Evolutionary conservation across 257 asterid species (phyloP).

Genomic region (Solanum pinnatisectum): DNA sequence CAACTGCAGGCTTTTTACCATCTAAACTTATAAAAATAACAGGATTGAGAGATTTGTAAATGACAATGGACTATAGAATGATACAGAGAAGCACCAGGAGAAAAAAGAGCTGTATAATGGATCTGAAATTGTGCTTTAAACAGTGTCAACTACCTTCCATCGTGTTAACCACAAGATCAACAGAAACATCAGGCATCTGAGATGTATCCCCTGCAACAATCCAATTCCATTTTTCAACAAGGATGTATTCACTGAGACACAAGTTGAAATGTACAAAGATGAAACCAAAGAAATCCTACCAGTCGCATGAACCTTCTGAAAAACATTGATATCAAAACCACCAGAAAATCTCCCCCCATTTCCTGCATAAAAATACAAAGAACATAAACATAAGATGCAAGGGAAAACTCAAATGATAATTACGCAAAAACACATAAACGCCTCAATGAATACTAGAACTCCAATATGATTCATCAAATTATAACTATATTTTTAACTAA

Average conservation of each 20-base stretch:
- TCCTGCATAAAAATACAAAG: conserved; percentile 37
- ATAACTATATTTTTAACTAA: background rate
- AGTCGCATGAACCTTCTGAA: conserved; percentile 52
- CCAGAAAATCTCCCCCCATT: conserved; percentile 75
- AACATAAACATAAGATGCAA: background rate
- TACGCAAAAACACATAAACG: background rate
- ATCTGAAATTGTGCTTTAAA: background rate
- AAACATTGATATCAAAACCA: conserved; percentile 91
- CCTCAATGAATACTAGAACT: background rate
- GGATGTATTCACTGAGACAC: background rate
- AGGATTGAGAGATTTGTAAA: background rate
- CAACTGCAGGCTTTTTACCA: conserved; percentile 84
- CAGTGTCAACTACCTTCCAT: conserved; percentile 56
- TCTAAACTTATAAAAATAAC: conserved; percentile 27
- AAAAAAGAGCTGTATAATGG: background rate
- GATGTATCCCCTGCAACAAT: conserved; percentile 63
- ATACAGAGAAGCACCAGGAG: background rate
- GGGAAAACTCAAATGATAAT: background rate
- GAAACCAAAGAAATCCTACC: conserved; percentile 29
- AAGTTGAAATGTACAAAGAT: background rate
- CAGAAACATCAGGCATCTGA: conserved; percentile 54
- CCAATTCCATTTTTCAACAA: conserved; percentile 1
- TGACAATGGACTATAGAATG: background rate
- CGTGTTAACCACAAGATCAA: conserved; percentile 43
- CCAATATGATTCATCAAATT: background rate